Conservation (phyloP, 768 basidiomycete species). For the Pleurotus cornucopiae region DNA sequence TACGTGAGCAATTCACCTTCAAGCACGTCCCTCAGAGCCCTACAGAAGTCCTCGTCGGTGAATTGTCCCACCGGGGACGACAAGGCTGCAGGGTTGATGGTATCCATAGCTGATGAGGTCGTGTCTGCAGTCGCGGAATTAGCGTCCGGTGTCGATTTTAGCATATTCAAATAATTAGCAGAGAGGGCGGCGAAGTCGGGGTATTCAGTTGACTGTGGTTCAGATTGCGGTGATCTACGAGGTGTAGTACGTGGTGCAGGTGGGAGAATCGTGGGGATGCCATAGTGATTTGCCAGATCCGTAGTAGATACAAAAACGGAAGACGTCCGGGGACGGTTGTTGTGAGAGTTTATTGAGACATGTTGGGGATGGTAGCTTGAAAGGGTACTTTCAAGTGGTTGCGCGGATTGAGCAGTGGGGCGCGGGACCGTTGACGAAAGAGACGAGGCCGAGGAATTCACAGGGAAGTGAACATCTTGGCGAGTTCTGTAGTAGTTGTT, state of each 20-base stretch:
- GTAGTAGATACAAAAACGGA: conserved; percentile 58
- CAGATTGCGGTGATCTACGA: conserved; percentile 37
- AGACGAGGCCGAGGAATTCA: conserved; percentile 47
- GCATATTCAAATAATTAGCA: conserved; percentile 68
- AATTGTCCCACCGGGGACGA: conserved; percentile 15
- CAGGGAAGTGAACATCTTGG: conserved; percentile 42
- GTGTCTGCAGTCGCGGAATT: conserved; percentile 27
- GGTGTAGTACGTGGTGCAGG: conserved; percentile 61
- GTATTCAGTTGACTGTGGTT: conserved; percentile 19
- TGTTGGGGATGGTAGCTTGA: conserved; percentile 47
- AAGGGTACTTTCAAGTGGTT: conserved; percentile 51
- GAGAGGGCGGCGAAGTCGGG: conserved; percentile 48
- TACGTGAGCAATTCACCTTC: conserved; percentile 11
- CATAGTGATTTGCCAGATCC: conserved; percentile 76
- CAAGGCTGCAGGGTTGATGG: conserved; percentile 20
- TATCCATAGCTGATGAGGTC: conserved; percentile 20
- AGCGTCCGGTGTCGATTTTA: conserved; percentile 45
- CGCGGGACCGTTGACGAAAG: conserved; percentile 29
- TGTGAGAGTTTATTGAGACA: conserved; percentile 53
- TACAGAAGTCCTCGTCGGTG: conserved; percentile 18
- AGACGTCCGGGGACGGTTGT: conserved; percentile 65
- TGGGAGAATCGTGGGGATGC: conserved; percentile 69
- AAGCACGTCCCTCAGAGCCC: conserved; percentile 11
- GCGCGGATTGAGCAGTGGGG: conserved; percentile 34
- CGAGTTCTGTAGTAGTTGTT: conserved; percentile 26